Evolutionary conservation across 2,329 filamentous ascomycete species (phyloP).

Genomic region (Colletotrichum sublineola): DNA sequence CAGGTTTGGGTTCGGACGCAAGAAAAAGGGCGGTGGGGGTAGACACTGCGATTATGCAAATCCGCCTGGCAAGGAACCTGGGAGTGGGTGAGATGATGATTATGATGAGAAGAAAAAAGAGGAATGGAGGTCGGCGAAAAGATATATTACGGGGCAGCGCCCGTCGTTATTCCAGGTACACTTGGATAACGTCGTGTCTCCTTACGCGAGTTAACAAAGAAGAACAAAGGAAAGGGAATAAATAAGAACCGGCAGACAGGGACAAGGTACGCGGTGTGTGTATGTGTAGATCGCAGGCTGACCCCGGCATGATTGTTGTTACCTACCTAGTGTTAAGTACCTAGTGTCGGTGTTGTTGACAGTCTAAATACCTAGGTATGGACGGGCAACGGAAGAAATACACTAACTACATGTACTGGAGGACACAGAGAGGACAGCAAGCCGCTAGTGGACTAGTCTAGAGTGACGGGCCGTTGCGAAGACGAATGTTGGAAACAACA

Average conservation of each 20-base stretch:
- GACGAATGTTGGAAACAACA: background rate
- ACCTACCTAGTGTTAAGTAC: too few relatives aligned
- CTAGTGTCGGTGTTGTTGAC: background rate
- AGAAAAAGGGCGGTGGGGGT: conserved; percentile 23
- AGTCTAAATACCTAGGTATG: background rate
- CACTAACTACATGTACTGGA: too few relatives aligned
- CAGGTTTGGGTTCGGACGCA: conserved; percentile 18
- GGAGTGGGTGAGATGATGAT: background rate
- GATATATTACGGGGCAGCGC: background rate
- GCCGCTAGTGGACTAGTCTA: background rate
- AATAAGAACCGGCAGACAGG: background rate
- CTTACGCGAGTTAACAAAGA: conserved; percentile 25
- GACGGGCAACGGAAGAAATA: conserved; percentile 3
- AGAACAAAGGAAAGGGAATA: conserved; percentile 14
- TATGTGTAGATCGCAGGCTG: background rate
- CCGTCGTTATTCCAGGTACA: background rate
- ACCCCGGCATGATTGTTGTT: background rate
- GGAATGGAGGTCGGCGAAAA: background rate
- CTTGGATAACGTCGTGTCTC: background rate
- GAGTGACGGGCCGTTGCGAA: background rate
- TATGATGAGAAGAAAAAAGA: background rate
- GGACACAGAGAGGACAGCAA: too few relatives aligned
- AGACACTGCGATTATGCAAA: background rate
- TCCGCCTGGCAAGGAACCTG: background rate
- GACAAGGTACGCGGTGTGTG: background rate